These are phyloP conservation scores for Talaromyces amestolkiae DNA, from an alignment of 2,329 filamentous ascomycete genomes.

Conservation along the genomic window DNA sequence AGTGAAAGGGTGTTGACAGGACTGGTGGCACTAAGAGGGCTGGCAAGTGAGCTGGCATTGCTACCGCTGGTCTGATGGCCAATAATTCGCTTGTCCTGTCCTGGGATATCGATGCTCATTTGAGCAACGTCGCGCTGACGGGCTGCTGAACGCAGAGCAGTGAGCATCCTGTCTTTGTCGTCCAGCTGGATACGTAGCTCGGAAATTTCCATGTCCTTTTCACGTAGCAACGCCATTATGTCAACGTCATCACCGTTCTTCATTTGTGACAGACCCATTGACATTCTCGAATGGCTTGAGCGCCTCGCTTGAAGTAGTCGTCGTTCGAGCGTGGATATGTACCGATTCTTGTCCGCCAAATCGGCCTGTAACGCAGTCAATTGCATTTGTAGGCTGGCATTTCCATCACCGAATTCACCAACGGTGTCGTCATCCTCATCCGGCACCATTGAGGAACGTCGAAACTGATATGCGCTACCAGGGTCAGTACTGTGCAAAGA, in stretches of 20 bases:
- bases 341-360: constrained; percentile 92
- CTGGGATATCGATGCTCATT: constrained; percentile 41
- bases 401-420: constrained; percentile 83
- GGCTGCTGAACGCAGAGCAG: constrained; percentile 78
- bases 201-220: constrained; percentile 90
- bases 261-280: constrained; percentile 63
- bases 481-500: constrained; percentile 53
- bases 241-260: constrained; percentile 73
- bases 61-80: constrained; percentile 32
- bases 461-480: constrained; percentile 17
- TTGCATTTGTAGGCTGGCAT: constrained; percentile 77
- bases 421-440: constrained; percentile 64
- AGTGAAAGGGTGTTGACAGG: constrained; percentile 34
- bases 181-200: constrained; percentile 86
- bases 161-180: constrained; percentile 92
- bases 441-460: constrained; percentile 36
- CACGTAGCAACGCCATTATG: constrained; percentile 68
- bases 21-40: constrained; percentile 24
- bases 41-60: constrained; percentile 30
- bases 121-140: constrained; percentile 82
- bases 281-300: constrained; percentile 84
- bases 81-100: constrained; percentile 32
- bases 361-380: constrained; percentile 92
- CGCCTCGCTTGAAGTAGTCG: constrained; percentile 84
- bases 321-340: constrained; percentile 91